Conservation (phyloP, 371 early-diverging fungal species). For the Mortierella sp. region DNA sequence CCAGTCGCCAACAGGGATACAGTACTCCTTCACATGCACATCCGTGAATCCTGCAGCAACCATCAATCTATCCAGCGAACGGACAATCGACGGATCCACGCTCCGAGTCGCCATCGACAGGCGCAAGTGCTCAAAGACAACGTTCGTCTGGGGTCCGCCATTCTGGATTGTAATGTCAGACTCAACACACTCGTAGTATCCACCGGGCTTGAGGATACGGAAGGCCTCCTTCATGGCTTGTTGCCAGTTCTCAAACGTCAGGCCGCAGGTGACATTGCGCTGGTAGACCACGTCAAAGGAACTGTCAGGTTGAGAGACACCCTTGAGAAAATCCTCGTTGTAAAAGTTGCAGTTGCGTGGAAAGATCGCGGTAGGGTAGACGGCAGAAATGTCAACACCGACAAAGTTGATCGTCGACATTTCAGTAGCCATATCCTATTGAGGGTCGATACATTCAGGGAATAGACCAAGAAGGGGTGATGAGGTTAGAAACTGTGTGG, state of each 20-base stretch:
- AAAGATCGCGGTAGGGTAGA: conserved; percentile 57
- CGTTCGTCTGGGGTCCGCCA: conserved; percentile 38
- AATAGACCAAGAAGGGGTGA: neutral
- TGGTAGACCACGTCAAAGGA: conserved; percentile 55
- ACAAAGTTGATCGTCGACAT: conserved; percentile 45
- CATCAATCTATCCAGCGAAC: conserved; percentile 33
- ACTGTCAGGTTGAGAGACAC: conserved; percentile 34
- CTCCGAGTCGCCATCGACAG: conserved; percentile 24
- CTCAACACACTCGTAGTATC: conserved; percentile 57
- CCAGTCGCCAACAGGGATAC: conserved; percentile 39
- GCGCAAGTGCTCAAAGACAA: conserved; percentile 38
- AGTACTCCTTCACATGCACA: conserved; percentile 39
- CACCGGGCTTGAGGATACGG: conserved; percentile 48
- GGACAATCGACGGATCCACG: conserved; percentile 35
- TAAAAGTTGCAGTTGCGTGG: conserved; percentile 57
- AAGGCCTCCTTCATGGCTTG: conserved; percentile 43
- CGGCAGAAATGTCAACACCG: conserved; percentile 55
- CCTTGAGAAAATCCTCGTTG: conserved; percentile 37
- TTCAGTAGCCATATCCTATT: conserved; percentile 59
- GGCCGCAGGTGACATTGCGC: conserved; percentile 59
- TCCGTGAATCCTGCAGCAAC: conserved; percentile 46
- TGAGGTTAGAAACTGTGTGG: neutral
- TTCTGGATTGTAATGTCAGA: conserved; percentile 35
- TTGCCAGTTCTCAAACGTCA: conserved; percentile 59
- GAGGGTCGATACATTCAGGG: neutral